phyloP scores from a whole-genome alignment of 805 yeast genomes.

The Starmerella floricola region DNA sequence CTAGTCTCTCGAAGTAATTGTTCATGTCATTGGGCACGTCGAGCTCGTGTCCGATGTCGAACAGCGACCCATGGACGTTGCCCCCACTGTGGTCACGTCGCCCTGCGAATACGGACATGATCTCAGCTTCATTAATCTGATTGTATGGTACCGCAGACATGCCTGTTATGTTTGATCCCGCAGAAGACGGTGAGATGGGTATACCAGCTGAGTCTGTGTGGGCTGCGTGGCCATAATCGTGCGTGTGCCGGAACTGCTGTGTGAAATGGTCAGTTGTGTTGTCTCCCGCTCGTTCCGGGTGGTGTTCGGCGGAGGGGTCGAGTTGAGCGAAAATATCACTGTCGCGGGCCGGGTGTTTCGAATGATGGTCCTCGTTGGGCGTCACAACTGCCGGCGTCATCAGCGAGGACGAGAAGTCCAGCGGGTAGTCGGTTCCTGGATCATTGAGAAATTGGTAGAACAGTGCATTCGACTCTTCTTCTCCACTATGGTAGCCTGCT shows the following conservation, averaged over 20 bases:
- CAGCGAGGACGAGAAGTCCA: slow-evolving; percentile 13
- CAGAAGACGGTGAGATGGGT: slow-evolving; percentile 14
- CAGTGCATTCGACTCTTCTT: slow-evolving; percentile 10
- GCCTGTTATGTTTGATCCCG: slow-evolving; percentile 3
- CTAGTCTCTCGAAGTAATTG: too few species aligned
- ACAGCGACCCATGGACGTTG: too few species aligned
- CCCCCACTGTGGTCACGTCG: too few species aligned
- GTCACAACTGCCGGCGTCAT: slow-evolving; percentile 11
- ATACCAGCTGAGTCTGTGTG: slow-evolving; percentile 9
- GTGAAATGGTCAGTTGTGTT: slow-evolving; percentile 3
- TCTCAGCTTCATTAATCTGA: slow-evolving; percentile 4
- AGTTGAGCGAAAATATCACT: background rate
- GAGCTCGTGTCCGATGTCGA: background rate
- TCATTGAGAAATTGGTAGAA: slow-evolving; percentile 16
- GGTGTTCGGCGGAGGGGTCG: background rate
- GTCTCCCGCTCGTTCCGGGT: background rate
- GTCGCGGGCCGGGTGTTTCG: background rate
- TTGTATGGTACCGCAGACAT: background rate
- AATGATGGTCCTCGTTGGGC: background rate
- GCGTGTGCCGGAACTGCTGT: slow-evolving; percentile 4
- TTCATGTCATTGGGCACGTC: background rate
- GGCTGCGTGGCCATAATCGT: background rate
- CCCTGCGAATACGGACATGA: slow-evolving; percentile 3
- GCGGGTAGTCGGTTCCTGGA: slow-evolving; percentile 12
- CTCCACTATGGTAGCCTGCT: slow-evolving; percentile 4